Conservation (phyloP, 2,329 filamentous ascomycete genomes). For the Aureobasidium musti region DNA sequence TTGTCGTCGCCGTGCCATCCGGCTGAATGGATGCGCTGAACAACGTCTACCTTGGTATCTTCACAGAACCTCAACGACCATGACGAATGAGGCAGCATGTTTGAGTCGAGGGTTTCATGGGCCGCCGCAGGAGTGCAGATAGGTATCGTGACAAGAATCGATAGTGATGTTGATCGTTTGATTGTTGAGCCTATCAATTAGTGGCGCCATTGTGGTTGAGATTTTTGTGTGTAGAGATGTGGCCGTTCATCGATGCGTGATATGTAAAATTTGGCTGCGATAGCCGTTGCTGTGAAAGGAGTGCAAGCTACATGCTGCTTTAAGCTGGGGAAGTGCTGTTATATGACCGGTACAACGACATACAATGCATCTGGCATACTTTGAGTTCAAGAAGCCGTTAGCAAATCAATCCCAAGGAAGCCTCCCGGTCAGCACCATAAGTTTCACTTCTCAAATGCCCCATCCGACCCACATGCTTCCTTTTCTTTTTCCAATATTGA, state of each 20-base stretch:
- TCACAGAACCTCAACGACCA: conserved; percentile 7
- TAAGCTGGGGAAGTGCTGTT: conserved; percentile 28
- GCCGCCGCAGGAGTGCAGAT: conserved; percentile 20
- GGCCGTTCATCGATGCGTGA: conserved; percentile 19
- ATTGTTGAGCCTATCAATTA: conserved; percentile 25
- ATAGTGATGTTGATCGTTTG: conserved; percentile 26
- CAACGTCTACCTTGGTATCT: conserved; percentile 21
- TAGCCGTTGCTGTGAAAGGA: conserved; percentile 28
- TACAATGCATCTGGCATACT: conserved; percentile 27
- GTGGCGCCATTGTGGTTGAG: conserved; percentile 11
- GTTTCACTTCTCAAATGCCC: conserved; percentile 19
- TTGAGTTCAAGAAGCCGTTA: conserved; percentile 23
- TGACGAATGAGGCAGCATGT: conserved; percentile 18
- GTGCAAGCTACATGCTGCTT: conserved; percentile 19
- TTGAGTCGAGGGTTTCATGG: conserved; percentile 24
- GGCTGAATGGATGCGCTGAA: conserved; percentile 25
- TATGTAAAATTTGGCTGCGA: conserved; percentile 26
- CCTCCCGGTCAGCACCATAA: conserved; percentile 12
- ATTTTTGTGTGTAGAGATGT: conserved; percentile 21
- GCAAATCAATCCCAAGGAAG: conserved; percentile 15
- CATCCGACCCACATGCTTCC: conserved; percentile 29
- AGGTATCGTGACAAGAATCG: conserved; percentile 24
- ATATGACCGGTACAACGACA: conserved; percentile 30
- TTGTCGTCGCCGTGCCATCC: conserved; percentile 23
- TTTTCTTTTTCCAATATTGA: conserved; percentile 22